A percentile compares a stretch with the other conserved stretches of the same genome.
Evolutionary conservation across 805 yeast species (phyloP).

Genomic region (Pichia cabralensis): DNA sequence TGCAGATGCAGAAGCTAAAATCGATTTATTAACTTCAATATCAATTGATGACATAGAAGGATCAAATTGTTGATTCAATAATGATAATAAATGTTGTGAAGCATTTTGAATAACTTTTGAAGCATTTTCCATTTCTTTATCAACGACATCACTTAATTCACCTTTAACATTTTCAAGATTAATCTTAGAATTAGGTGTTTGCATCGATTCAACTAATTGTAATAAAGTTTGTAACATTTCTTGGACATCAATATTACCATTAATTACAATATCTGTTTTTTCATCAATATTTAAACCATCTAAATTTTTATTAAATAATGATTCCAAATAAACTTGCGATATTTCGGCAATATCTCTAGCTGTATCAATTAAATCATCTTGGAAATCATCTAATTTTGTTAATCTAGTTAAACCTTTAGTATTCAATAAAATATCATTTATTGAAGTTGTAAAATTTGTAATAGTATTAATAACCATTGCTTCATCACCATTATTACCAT

Average conservation of each 20-base stretch:
- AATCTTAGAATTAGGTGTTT: conserved; percentile 24
- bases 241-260: conserved; percentile 67
- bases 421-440: conserved; percentile 54
- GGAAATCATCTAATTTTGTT: conserved; percentile 39
- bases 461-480: conserved; percentile 51
- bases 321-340: conserved; percentile 52
- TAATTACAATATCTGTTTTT: conserved; percentile 67
- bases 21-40: conserved; percentile 63
- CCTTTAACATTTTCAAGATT: conserved; percentile 25
- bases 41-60: conserved; percentile 47
- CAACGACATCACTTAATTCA: conserved; percentile 63
- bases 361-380: conserved; percentile 36
- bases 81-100: conserved; percentile 42
- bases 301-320: conserved; percentile 44
- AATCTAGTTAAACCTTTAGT: conserved; percentile 59
- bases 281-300: conserved; percentile 47
- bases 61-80: conserved; percentile 40
- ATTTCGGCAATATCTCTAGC: conserved; percentile 52
- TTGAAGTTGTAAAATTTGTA: conserved; percentile 50
- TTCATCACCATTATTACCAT: conserved; percentile 61
- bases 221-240: conserved; percentile 52
- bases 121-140: conserved; percentile 61
- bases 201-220: conserved; percentile 44
- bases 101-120: conserved; percentile 63
- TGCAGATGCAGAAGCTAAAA: conserved; percentile 68